Conservation (phyloP, 148 eudicot species). For the Euryodendron excelsum region DNA sequence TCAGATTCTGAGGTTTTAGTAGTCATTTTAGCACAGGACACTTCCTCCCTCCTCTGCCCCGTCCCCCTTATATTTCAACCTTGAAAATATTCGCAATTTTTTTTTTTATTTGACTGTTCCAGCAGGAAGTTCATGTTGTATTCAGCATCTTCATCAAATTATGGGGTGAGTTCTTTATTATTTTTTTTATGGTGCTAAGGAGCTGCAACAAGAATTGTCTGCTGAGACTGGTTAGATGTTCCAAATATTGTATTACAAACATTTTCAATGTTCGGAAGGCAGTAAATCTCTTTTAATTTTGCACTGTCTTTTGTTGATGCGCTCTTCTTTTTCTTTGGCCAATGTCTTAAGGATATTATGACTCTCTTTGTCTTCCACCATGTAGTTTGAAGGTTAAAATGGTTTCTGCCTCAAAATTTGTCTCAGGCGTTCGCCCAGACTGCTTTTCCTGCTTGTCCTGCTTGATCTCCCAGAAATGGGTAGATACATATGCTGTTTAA, state of each 20-base stretch:
- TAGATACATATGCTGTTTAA: too few relatives aligned
- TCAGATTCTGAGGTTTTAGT: conserved; percentile 56
- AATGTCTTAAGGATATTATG: too few relatives aligned
- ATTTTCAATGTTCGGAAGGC: not conserved
- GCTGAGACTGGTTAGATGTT: not conserved
- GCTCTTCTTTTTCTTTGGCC: too few relatives aligned
- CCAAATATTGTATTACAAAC: not conserved
- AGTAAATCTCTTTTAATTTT: not conserved
- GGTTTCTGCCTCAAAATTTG: too few relatives aligned
- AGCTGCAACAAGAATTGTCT: conserved; percentile 10
- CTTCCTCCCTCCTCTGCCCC: not conserved
- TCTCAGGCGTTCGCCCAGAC: too few relatives aligned
- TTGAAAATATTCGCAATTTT: conserved; percentile 15
- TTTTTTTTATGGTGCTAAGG: not conserved
- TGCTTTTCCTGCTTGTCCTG: too few relatives aligned
- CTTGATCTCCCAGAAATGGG: too few relatives aligned
- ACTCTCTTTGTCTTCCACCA: too few relatives aligned
- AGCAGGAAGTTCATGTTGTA: conserved; percentile 24
- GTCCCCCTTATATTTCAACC: not conserved
- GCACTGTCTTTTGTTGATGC: too few relatives aligned
- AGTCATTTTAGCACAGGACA: conserved; percentile 3
- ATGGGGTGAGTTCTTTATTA: conserved; percentile 14
- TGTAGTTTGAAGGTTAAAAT: too few relatives aligned
- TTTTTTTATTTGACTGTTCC: not conserved
- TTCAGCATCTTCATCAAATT: conserved; percentile 14